Conservation (phyloP, 495 filamentous ascomycete genomes). For the Lophiostoma macrostomum region DNA sequence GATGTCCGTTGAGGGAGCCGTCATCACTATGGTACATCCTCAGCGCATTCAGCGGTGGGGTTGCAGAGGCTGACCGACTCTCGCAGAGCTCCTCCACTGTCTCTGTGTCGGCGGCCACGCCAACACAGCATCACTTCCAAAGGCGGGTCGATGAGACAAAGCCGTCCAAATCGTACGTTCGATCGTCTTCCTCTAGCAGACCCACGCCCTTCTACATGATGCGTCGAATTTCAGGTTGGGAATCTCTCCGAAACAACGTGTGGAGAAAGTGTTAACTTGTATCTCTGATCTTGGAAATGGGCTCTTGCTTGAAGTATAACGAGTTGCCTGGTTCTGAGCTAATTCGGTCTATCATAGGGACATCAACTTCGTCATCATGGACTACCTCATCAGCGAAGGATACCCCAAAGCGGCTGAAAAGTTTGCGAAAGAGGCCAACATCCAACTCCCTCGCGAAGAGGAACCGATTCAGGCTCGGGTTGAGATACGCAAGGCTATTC, state of each 20-base stretch:
- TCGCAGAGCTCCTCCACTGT: constrained; percentile 42
- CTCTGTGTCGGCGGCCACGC: constrained; percentile 60
- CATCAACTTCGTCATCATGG: constrained; percentile 92
- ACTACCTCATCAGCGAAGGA: constrained; percentile 94
- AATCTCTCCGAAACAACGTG: constrained; percentile 97
- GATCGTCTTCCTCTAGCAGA: constrained; percentile 8
- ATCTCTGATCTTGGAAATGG: constrained; percentile 55
- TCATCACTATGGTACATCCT: constrained; percentile 23
- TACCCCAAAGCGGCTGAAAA: constrained; percentile 91
- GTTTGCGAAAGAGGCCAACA: constrained; percentile 90
- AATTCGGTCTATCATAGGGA: constrained; percentile 58
- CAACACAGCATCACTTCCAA: constrained; percentile 69
- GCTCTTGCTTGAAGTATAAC: too few relatives aligned
- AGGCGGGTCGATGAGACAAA: constrained; percentile 80
- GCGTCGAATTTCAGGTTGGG: constrained; percentile 90
- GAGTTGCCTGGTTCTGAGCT: too few relatives aligned
- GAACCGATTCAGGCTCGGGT: constrained; percentile 73
- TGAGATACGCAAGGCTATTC: constrained; percentile 75
- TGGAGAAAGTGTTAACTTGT: constrained; percentile 84
- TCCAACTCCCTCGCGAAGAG: constrained; percentile 66
- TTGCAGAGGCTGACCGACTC: constrained; percentile 4
- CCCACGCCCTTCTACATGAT: constrained; percentile 59
- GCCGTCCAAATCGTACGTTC: constrained; percentile 83
- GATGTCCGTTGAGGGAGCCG: constrained; percentile 6
- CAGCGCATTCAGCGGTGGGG: not conserved